Evolutionary conservation across 805 yeast genomes (phyloP), one percentile per base, ranked within the genome.

Genomic region (Hanseniaspora hatyaiensis): DNA sequence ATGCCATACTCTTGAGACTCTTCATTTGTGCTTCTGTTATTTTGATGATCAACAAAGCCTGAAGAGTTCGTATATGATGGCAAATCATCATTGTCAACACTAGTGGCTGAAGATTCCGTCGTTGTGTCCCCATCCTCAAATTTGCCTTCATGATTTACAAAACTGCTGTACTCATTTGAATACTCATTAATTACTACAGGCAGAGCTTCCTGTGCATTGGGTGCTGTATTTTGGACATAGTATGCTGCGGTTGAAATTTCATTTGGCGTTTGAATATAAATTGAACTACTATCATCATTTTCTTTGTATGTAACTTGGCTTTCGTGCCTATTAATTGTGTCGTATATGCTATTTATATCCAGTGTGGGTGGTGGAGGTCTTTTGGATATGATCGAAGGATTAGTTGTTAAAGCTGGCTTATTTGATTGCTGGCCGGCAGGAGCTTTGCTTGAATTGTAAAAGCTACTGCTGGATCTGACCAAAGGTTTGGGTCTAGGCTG

Each of bases 351-450:
- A 18, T 51, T 54, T 44, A 57, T 52, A 32, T 57, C 57, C 11
- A 57, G 29, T 4, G 53, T 49, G 6, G 59, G 59, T 9, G 60
- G 60, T 2, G 60, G 60, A 8, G 54, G 57, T 31, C 58, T 51
- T 26, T 55, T 54, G 6, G 39, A 26, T 6, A 29, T 26, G 8
- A 37, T n/a, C 3, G 49, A 37, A 5, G 19, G 20, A 18, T 19
- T 31, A 23, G 49, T 37, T n/a, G 24, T 37, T 22, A 41, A 12
- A 30, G 33, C 29, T 26, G 29, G 29, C 11, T 26, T 26, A 26
- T 26, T 37, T 8, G 22, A 13, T 22, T 24, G 40, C 8, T 18
- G 16, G 9, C 9, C 22, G 2, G 8, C 40, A 8, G 19, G 15
- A 9, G 20, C 8, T 8, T 37, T 22, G 3, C 16, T 26, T 11